Evolutionary conservation across 2,329 filamentous ascomycete genomes (phyloP).

Genomic region (Cordyceps fumosorosea): DNA sequence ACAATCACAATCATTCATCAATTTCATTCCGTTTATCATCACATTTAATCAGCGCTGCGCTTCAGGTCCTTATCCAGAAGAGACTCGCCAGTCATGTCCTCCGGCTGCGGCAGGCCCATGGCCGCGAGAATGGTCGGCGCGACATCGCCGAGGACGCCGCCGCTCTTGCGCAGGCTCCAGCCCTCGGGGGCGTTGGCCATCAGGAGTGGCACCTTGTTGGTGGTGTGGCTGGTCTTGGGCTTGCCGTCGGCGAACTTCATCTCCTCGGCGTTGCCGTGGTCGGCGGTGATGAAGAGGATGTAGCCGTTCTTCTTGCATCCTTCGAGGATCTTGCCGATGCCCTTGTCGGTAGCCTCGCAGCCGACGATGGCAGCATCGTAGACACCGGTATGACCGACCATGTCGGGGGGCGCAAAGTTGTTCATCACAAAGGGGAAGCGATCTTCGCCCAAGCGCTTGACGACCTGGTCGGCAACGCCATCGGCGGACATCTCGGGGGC

Average conservation of each 20-base stretch:
- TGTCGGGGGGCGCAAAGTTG: constrained; percentile 98
- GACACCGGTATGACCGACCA: constrained; percentile 98
- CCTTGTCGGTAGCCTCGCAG: constrained; percentile 81
- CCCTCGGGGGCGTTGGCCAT: constrained; percentile 94
- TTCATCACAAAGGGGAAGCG: constrained; percentile 98
- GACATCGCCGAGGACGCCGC: constrained; percentile 92
- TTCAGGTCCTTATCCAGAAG: constrained; percentile 68
- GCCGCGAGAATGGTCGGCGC: constrained; percentile 86
- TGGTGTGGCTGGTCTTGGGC: constrained; percentile 96
- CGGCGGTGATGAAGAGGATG: constrained; percentile 88
- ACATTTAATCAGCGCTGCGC: constrained; percentile 23
- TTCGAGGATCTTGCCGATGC: constrained; percentile 87
- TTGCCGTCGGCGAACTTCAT: constrained; percentile 96
- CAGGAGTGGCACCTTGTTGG: constrained; percentile 94
- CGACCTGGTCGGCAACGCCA: constrained; percentile 81
- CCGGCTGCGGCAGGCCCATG: constrained; percentile 86
- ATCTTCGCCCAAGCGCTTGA: constrained; percentile 76
- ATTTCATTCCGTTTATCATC: background rate
- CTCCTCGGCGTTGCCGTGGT: constrained; percentile 98
- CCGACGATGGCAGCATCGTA: constrained; percentile 90
- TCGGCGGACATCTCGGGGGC: constrained; percentile 95
- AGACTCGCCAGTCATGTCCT: constrained; percentile 85
- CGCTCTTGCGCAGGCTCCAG: constrained; percentile 76
- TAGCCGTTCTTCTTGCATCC: constrained; percentile 91
- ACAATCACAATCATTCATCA: constrained; percentile 1